Evolutionary conservation across 768 basidiomycete genomes (phyloP), one percentile per base, ranked within the genome.

Genomic region (Mycena pura): DNA sequence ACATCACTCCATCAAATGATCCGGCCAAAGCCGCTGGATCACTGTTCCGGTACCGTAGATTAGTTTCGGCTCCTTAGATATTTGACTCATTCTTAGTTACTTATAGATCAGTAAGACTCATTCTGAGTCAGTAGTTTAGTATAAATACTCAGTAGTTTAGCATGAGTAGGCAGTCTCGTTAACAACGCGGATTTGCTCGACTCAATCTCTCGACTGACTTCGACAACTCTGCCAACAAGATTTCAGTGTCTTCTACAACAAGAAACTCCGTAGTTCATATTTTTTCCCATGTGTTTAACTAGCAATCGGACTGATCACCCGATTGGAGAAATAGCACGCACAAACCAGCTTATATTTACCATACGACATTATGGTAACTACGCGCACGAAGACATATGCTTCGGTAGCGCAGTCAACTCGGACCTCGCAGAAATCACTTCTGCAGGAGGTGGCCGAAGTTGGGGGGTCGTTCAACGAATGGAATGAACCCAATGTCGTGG

Each of bases 281-380:
- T 51, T 51, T 40, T 38, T 25, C 38, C n/a, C n/a, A n/a, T n/a
- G 27, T 39, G 39, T 39, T 39, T 49, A n/a, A 29, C 13, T 4
- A 52, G n/a, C 38, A 43, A 44, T 53, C 52, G 52, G 52, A 53
- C 40, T 53, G 52, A 53, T 54, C 53, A 45, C 53, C 53, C 53
- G 53, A 54, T 54, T 54, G 21, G 10, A 40, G 17, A 21, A 2
- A 48, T 6, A 52, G 32, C 27, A 28, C 50, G 25, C 27, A 14
- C 9, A 22, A 29, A 52, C 50, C 50, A 39, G 50, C 45, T 32
- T 34, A n/a, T 21, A 21, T 1, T 2, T 2, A 31, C 39, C 40
- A 44, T 41, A 29, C 6, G 10, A 8, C 11, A 41, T 2, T 14
- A 50, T 38, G 32, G 34, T 50, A 13, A 13, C 22, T 38, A 38